These are phyloP conservation scores for Fusarium sublunatum DNA, from an alignment of 2,329 filamentous ascomycete species.

Conservation along the genomic window DNA sequence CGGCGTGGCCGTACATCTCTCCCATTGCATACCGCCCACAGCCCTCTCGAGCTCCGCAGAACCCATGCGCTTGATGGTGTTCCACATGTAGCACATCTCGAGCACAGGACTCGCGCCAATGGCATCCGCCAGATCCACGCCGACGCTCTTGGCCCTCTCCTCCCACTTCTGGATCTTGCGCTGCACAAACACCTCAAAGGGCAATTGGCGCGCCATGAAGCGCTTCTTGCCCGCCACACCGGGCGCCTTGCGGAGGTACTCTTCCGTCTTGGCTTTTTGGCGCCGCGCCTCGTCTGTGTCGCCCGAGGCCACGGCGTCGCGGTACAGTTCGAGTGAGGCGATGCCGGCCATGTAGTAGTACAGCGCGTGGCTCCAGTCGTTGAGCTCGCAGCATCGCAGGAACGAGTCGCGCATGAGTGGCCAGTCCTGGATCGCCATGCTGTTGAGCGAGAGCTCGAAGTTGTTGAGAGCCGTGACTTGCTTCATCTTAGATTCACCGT, in stretches of 20 bases:
- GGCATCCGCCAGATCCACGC: conserved; percentile 79
- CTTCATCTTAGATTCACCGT: conserved; percentile 77
- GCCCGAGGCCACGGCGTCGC: conserved; percentile 61
- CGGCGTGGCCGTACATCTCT: conserved; percentile 64
- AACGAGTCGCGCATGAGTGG: conserved; percentile 79
- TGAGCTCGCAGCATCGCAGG: conserved; percentile 78
- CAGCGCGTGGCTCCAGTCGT: conserved; percentile 89
- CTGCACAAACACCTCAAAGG: conserved; percentile 86
- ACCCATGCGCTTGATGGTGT: conserved; percentile 85
- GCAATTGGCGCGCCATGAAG: conserved; percentile 89
- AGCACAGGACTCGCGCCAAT: conserved; percentile 82
- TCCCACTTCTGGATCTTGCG: conserved; percentile 93
- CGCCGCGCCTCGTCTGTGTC: conserved; percentile 60
- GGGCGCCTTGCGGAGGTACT: conserved; percentile 77
- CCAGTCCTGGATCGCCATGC: conserved; percentile 84
- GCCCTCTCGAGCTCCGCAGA: conserved; percentile 71
- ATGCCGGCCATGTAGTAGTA: conserved; percentile 90
- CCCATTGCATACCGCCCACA: conserved; percentile 71
- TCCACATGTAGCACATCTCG: conserved; percentile 97
- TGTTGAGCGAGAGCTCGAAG: conserved; percentile 84
- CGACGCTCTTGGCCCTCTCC: conserved; percentile 74
- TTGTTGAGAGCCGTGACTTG: conserved; percentile 87
- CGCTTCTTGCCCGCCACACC: conserved; percentile 83
- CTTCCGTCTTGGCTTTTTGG: conserved; percentile 73
- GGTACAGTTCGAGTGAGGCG: conserved; percentile 84